These are phyloP conservation scores for Eucalyptus virginea DNA, from an alignment of 345 rosid species.

Conservation along the genomic window DNA sequence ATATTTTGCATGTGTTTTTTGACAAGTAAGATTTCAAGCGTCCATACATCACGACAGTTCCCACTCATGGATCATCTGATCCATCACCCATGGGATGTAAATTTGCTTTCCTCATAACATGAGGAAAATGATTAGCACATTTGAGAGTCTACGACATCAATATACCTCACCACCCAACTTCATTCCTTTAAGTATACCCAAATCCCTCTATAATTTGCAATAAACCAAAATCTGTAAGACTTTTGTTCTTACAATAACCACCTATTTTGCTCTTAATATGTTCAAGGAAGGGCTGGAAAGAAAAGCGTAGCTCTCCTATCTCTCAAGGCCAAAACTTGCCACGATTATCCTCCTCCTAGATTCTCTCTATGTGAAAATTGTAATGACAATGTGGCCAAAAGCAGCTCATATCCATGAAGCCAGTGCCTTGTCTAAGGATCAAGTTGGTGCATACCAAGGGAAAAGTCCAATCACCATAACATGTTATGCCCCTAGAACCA, in stretches of 20 bases:
- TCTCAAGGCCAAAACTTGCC: neutral
- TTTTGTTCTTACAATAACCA: neutral
- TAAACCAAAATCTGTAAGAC: neutral
- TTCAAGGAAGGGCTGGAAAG: neutral
- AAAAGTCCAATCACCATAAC: neutral
- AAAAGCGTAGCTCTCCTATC: neutral
- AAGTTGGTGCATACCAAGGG: neutral
- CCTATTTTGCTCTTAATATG: neutral
- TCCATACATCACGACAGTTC: neutral
- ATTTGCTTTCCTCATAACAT: neutral
- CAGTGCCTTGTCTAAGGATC: neutral
- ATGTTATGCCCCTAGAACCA: neutral
- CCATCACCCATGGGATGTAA: neutral
- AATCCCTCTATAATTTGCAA: neutral
- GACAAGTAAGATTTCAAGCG: neutral
- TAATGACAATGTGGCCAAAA: neutral
- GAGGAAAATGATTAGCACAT: neutral
- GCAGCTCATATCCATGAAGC: neutral
- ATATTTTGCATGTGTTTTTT: neutral
- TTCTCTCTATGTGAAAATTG: neutral
- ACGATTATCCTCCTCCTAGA: neutral
- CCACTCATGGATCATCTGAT: neutral
- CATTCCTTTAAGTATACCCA: neutral
- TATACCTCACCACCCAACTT: neutral
- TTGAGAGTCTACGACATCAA: neutral